Base-by-base conservation (phyloP, 768 basidiomycete species). In the Hebeloma cylindrosporum region DNA sequence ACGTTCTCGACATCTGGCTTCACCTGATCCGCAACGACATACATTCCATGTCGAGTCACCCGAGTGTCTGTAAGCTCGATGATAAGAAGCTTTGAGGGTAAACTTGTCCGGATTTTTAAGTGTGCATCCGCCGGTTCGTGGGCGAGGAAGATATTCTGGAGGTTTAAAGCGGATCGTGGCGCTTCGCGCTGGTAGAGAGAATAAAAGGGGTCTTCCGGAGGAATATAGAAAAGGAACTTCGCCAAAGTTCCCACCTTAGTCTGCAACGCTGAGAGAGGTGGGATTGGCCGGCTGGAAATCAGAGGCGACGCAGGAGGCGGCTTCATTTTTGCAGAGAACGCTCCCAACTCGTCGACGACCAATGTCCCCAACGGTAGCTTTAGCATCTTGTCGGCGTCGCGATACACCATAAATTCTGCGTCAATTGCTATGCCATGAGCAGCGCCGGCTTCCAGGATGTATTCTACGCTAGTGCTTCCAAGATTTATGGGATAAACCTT, bases 391-490 rank as follows among this genome's bases (percentile, higher is more conserved):
- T 29, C 34, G 5, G 18, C 11, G n/a, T 18, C 21, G 16, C 22
- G 13, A 9, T 22, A 8, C 1, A 28, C 5, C 18, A n/a, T 9
- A 18, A 51, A 46, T 11, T n/a, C 10, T 1, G 44, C 17, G 1
- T 40, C 50, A 11, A 20, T 6, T 6, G 39, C 42, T 6, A 51
- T 26, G 3, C 50, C 49, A 17, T 42, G 44, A 9, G 40, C 43
- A 18, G 40, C 10, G 4, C 49, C 49, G 11, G 32, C 40, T 6
- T 37, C 3, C 17, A 41, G 21, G 14, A 29, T 38, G 10, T 34
- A 26, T 13, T 30, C 9, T 13, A 27, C 17, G 13, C 11, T 16
- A 2, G 6, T 3, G 1, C 2, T 10, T n/a, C 1, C 7, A 29
- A 32, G 37, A 39, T 13, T 18, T 5, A 21, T 4, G 10, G 20